Conservation (phyloP, 192 early-diverging fungal species). For the Backusella sp. region DNA sequence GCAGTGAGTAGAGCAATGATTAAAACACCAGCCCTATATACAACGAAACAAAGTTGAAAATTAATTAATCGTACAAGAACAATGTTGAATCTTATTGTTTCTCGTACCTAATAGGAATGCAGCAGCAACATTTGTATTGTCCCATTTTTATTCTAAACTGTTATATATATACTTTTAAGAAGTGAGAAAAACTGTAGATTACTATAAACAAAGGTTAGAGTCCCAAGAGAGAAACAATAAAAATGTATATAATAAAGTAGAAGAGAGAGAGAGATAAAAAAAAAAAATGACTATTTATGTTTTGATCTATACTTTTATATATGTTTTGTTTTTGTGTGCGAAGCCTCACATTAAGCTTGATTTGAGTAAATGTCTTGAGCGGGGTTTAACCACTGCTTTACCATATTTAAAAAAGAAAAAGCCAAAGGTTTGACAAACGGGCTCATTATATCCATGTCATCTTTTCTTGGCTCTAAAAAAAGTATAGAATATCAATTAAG, state of each 20-base stretch:
- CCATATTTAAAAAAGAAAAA: neutral
- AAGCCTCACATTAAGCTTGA: neutral
- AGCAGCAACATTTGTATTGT: conserved; percentile 22
- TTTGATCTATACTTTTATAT: conserved; percentile 1
- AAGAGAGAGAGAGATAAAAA: neutral
- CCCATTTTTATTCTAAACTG: conserved; percentile 12
- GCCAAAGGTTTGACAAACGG: conserved; percentile 4
- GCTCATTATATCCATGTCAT: neutral
- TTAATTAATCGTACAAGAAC: neutral
- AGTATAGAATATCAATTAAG: neutral
- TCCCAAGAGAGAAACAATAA: neutral
- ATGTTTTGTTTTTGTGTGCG: neutral
- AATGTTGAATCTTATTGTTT: neutral
- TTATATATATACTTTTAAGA: neutral
- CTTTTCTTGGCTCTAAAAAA: neutral
- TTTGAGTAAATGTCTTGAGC: neutral
- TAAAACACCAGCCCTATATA: conserved; percentile 28
- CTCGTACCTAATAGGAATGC: conserved; percentile 22
- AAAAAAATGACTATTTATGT: neutral
- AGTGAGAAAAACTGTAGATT: neutral
- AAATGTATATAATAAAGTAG: neutral
- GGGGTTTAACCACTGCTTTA: neutral
- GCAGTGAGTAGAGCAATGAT: conserved; percentile 21
- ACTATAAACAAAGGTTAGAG: neutral
- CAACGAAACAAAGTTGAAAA: neutral